These are phyloP conservation scores for Rhodosporidiobolus sp. DNA, from an alignment of 768 basidiomycete species.

Conservation along the genomic window DNA sequence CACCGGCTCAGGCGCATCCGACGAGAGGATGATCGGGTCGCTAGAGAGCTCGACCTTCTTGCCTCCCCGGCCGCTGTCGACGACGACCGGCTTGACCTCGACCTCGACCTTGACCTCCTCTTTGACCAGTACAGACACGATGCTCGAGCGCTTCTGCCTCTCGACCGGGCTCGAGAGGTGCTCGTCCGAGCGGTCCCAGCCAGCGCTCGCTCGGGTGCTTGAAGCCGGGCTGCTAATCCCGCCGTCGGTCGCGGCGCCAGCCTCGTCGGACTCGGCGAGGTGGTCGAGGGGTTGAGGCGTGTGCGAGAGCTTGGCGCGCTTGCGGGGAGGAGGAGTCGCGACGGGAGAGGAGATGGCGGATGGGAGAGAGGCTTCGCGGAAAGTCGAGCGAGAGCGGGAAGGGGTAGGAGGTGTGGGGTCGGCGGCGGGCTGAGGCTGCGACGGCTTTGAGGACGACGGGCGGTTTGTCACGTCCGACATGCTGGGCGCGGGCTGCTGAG, in stretches of 20 bases:
- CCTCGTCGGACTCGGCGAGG: background rate
- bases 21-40: constrained; percentile 33
- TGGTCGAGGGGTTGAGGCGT: background rate
- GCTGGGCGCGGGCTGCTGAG: background rate
- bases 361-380: background rate
- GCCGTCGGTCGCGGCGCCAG: background rate
- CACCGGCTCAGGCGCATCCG: background rate
- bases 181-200: constrained; percentile 8
- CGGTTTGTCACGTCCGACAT: background rate
- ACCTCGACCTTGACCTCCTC: background rate
- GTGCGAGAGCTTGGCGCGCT: background rate
- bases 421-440: too few relatives aligned
- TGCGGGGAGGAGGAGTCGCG: constrained; percentile 6
- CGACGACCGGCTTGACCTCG: background rate
- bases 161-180: background rate
- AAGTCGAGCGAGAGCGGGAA: background rate
- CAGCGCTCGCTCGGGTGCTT: constrained; percentile 10
- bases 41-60: constrained; percentile 14
- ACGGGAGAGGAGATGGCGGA: constrained; percentile 13
- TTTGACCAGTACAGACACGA: too few relatives aligned
- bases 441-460: background rate
- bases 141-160: too few relatives aligned
- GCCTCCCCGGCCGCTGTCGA: background rate
- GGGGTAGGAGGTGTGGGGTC: background rate
- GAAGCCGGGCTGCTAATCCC: constrained; percentile 27